Evolutionary conservation across 2,329 filamentous ascomycete genomes (phyloP).

Genomic region (Epichloe typhina): DNA sequence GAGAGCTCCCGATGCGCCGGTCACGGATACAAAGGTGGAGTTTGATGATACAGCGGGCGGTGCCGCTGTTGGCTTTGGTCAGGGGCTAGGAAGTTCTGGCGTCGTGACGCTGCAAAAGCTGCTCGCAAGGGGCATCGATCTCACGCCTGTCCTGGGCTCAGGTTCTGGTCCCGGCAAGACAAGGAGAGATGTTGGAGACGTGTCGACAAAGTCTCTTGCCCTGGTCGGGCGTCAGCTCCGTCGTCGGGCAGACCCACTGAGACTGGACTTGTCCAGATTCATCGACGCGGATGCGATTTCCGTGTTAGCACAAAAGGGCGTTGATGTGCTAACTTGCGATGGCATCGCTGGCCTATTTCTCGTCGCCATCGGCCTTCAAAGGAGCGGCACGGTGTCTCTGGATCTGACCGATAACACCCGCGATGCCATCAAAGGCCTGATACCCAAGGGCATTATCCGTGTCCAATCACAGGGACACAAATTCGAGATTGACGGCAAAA

Average conservation of each 20-base stretch:
- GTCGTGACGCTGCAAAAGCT: conserved; percentile 18
- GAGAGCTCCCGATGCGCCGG: conserved; percentile 6
- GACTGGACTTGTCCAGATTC: conserved; percentile 15
- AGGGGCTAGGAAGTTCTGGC: conserved; percentile 21
- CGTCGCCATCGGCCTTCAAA: conserved; percentile 13
- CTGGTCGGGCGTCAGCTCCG: neutral
- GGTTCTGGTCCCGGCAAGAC: neutral
- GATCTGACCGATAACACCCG: conserved; percentile 1
- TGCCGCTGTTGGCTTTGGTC: conserved; percentile 21
- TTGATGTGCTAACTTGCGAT: conserved; percentile 19
- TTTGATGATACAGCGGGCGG: conserved; percentile 24
- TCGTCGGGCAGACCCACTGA: neutral
- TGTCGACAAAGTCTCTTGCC: neutral
- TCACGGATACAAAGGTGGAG: conserved; percentile 13
- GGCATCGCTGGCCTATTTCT: conserved; percentile 20
- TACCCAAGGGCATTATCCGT: conserved; percentile 15
- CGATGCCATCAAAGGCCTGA: conserved; percentile 10
- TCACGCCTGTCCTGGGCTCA: neutral
- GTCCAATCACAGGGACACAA: conserved; percentile 14
- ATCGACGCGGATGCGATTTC: conserved; percentile 18
- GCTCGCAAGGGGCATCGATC: conserved; percentile 9
- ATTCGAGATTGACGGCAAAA: conserved; percentile 15
- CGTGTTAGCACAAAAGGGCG: conserved; percentile 14
- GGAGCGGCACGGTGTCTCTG: conserved; percentile 11
- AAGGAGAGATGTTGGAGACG: neutral